Evolutionary conservation across 2,329 filamentous ascomycete species (phyloP).

Genomic region (Fusarium sterilihyphosum): DNA sequence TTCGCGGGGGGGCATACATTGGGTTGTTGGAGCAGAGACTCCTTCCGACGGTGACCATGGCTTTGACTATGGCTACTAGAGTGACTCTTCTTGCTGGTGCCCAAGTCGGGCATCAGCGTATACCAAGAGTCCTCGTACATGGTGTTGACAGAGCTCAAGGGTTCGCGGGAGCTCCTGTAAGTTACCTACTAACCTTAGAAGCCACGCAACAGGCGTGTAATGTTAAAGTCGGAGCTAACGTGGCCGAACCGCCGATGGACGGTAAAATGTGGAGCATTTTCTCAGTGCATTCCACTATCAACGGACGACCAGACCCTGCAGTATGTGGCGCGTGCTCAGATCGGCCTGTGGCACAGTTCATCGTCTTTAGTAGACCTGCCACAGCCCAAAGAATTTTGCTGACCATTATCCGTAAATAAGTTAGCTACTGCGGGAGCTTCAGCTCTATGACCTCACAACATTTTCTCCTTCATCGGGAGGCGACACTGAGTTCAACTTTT

Average conservation of each 20-base stretch:
- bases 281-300: neutral
- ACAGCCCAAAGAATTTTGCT: constrained; percentile 44
- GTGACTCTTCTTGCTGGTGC: constrained; percentile 61
- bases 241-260: constrained; percentile 46
- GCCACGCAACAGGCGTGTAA: constrained; percentile 45
- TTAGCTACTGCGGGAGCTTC: constrained; percentile 9
- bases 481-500: constrained; percentile 9
- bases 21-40: constrained; percentile 75
- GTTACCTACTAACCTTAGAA: constrained; percentile 29
- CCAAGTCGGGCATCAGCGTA: constrained; percentile 74
- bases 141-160: constrained; percentile 39
- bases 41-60: constrained; percentile 70
- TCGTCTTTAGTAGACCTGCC: constrained; percentile 20
- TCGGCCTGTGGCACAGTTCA: constrained; percentile 13
- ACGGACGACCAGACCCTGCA: neutral
- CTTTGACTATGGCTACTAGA: constrained; percentile 54
- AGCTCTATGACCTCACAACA: constrained; percentile 44
- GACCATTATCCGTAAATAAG: constrained; percentile 25
- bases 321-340: constrained; percentile 26
- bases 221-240: constrained; percentile 41
- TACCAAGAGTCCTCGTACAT: constrained; percentile 92
- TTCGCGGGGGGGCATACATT: constrained; percentile 56
- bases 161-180: constrained; percentile 21
- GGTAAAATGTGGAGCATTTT: constrained; percentile 22
- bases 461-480: constrained; percentile 20